These are phyloP conservation scores for Pleurotus tuoliensis DNA, from an alignment of 768 basidiomycete genomes.

Conservation along the genomic window DNA sequence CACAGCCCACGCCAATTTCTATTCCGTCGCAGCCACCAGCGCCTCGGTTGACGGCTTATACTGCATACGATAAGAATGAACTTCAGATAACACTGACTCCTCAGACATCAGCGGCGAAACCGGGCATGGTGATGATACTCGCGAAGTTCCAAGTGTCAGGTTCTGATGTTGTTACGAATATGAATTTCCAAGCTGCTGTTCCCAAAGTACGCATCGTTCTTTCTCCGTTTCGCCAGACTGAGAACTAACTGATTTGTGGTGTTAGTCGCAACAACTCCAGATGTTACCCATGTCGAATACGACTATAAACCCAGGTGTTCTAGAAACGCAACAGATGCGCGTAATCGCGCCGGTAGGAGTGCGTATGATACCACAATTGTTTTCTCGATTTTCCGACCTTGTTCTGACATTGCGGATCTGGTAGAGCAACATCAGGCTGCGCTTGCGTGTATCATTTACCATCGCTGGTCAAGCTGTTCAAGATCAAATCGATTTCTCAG, in stretches of 20 bases:
- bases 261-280: slow-evolving; percentile 90
- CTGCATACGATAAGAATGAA: slow-evolving; percentile 90
- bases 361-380: slow-evolving; percentile 27
- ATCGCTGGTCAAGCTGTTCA: slow-evolving; percentile 66
- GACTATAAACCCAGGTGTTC: slow-evolving; percentile 68
- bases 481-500: slow-evolving; percentile 93
- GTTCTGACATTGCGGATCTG: not conserved
- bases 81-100: slow-evolving; percentile 89
- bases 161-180: slow-evolving; percentile 43
- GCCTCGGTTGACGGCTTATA: slow-evolving; percentile 65
- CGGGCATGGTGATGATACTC: slow-evolving; percentile 88
- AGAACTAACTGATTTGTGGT: not conserved
- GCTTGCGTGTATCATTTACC: slow-evolving; percentile 80
- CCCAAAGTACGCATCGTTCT: slow-evolving; percentile 4
- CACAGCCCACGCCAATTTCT: slow-evolving; percentile 30
- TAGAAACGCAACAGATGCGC: slow-evolving; percentile 95
- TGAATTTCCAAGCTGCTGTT: slow-evolving; percentile 86
- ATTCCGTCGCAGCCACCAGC: slow-evolving; percentile 34
- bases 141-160: slow-evolving; percentile 80
- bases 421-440: slow-evolving; percentile 79
- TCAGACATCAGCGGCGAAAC: slow-evolving; percentile 71
- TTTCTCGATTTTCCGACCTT: slow-evolving; percentile 7
- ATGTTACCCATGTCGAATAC: slow-evolving; percentile 97
- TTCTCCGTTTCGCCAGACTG: not conserved
- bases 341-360: slow-evolving; percentile 87